A percentile compares a stretch with the other conserved stretches of the same genome.
phyloP scores from a whole-genome alignment of 306 rosid species.

The Rosa multiflora region DNA sequence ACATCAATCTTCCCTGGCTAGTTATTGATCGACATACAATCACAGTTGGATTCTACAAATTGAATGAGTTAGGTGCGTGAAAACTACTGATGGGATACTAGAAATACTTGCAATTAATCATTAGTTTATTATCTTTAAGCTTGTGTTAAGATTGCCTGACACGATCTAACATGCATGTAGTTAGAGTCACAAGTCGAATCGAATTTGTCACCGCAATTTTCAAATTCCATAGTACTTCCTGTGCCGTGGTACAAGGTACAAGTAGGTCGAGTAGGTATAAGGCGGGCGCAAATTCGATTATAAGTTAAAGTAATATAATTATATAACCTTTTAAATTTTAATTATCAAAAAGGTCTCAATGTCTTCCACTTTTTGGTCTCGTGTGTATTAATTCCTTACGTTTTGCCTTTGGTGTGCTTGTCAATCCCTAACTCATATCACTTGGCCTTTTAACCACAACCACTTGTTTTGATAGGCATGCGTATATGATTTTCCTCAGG shows the following conservation, averaged over 20 bases:
- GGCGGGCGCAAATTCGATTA: background rate
- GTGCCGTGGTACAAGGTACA: background rate
- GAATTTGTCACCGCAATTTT: background rate
- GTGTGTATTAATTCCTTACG: background rate
- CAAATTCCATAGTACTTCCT: background rate
- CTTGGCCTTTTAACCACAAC: constrained; percentile 1
- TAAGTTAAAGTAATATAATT: background rate
- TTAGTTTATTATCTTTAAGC: background rate
- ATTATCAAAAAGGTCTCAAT: background rate
- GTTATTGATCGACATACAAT: background rate
- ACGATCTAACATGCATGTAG: background rate
- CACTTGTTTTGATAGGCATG: background rate
- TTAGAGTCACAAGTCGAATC: background rate
- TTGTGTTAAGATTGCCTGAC: background rate
- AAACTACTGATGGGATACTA: background rate
- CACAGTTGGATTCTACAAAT: background rate
- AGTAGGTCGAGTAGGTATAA: background rate
- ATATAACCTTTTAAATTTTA: background rate
- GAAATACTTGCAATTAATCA: background rate
- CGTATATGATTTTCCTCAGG: background rate
- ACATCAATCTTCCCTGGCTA: background rate
- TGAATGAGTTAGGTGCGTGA: background rate
- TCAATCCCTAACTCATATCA: background rate
- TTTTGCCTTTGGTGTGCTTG: background rate
- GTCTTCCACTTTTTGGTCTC: background rate